A percentile compares a stretch with the other conserved stretches of the same genome.
Evolutionary conservation across 345 rosid species (phyloP).

Genomic region (Eucalyptus decipiens): DNA sequence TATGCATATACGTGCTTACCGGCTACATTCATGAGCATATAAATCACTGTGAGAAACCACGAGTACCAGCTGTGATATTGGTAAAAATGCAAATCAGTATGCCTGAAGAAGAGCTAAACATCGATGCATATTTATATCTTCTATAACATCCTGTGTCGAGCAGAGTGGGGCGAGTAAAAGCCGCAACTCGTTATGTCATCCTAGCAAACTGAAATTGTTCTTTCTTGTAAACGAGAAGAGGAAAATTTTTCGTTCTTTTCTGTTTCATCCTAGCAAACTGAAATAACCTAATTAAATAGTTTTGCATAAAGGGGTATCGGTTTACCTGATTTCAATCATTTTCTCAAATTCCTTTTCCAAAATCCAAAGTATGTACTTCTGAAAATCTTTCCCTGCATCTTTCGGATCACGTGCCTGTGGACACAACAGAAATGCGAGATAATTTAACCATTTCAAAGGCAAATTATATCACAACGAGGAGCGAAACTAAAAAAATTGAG

Average conservation of each 20-base stretch:
- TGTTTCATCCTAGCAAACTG: no score
- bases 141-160: no score
- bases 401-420: slow-evolving; percentile 60
- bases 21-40: slow-evolving; percentile 44
- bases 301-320: background rate
- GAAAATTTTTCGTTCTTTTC: no score
- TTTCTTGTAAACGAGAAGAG: no score
- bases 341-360: slow-evolving; percentile 85
- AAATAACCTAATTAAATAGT: background rate
- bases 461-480: background rate
- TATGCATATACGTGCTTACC: slow-evolving; percentile 2
- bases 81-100: background rate
- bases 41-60: slow-evolving; percentile 66
- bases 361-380: slow-evolving; percentile 64
- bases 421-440: background rate
- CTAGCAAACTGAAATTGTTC: no score
- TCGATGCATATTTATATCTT: no score
- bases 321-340: slow-evolving; percentile 82
- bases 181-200: no score
- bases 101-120: background rate
- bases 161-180: background rate
- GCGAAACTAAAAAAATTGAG: no score
- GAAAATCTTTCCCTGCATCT: slow-evolving; percentile 61
- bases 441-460: background rate
- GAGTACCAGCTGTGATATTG: slow-evolving; percentile 67